Evolutionary conservation across 805 yeast genomes (phyloP), one percentile per base, ranked within the genome.

Genomic region (Hermanozyma aechmeae): DNA sequence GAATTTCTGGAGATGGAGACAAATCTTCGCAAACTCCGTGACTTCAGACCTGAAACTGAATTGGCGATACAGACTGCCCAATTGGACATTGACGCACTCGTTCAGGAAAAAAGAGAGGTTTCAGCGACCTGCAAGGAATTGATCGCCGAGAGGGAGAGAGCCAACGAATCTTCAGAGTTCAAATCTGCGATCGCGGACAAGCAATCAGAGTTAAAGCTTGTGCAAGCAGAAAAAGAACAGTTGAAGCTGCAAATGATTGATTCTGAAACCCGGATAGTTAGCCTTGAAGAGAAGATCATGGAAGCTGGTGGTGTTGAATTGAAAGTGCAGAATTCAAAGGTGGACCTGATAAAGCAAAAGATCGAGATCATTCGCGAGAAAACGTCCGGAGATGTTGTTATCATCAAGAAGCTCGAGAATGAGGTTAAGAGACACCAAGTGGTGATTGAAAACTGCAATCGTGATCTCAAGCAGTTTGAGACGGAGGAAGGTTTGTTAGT

Each of bases 271-370:
- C 62, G 70, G 33, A 80, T 92, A 23, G 62, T 65, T 9, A 62
- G 42, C 0, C 56, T 87, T 3, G 87, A 85, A 40, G 82, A 78
- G 32, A 69, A 76, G 46, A 84, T 92, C 23, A 74, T 87, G 82
- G 78, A 81, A 28, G 79, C 84, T 30, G 99, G 99, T 30, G 99
- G 99, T 35, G 78, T 82, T 6, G 76, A 76, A 37, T 62, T 92
- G 38, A 74, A 83, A 32, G 51, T 81, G 35, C 96, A 86, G 44
- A 79, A 75, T 36, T 72, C 93, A 1, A 80, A 76, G 45, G 95
- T 92, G 6, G 86, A 76, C 42, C 79, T 93, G 2, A 61, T 80
- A 19, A 61, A 64, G 24, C 82, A 80, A 42, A 71, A 73, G 43
- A 68, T 81, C 16, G 82, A 76, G 30, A 69, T 79, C 13, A 50